Evolutionary conservation across 2,329 filamentous ascomycete species (phyloP), one percentile per base, ranked within the genome.

Genomic region (Aureobasidium sp.): DNA sequence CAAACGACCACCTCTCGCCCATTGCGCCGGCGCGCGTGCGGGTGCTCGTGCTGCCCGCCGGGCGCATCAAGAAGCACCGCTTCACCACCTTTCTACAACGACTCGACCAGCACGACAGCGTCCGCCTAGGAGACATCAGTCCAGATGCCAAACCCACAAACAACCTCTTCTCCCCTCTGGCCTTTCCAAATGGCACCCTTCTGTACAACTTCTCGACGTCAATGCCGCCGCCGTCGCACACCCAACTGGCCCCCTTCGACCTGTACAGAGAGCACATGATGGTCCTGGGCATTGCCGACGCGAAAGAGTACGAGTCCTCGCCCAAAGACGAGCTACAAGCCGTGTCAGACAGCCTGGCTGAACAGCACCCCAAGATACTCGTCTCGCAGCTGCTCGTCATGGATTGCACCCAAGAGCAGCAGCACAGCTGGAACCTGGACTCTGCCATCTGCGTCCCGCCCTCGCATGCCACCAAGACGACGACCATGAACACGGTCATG

Each of bases 91-190:
- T 96, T 72, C 82, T 93, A 65, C 82, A 87, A 64, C 84, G 90
- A 68, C 79, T 99, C 63, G 86, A 88, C 70, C 78, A 82, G 65
- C 88, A 95, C 74, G 85, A 88, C 81, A 84, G 92, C 67, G 85
- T 96, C 67, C 86, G 89, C 63, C 81, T 96, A 66, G 86, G 89
- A 69, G 91, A 96, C 74, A 85, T 96, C 74, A 94, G 83, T 73
- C 85, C 90, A 69, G 90, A 96, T 82, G 81, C 84, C 71, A 84
- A 89, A 67, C 88, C 90, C 60, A 89, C 95, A 74, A 86, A 89
- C 79, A 95, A 90, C 74, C 92, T 94, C 86, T 96, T 97, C 75
- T 95, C 90, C 61, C 93, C 93, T 42, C 78, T 94, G 68, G 89
- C 88, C 15, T 96, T 94, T 73, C 91, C 90, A 11, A 83, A 86